Conservation (phyloP, 192 early-diverging fungal genomes). For the Piromyces sp. region DNA sequence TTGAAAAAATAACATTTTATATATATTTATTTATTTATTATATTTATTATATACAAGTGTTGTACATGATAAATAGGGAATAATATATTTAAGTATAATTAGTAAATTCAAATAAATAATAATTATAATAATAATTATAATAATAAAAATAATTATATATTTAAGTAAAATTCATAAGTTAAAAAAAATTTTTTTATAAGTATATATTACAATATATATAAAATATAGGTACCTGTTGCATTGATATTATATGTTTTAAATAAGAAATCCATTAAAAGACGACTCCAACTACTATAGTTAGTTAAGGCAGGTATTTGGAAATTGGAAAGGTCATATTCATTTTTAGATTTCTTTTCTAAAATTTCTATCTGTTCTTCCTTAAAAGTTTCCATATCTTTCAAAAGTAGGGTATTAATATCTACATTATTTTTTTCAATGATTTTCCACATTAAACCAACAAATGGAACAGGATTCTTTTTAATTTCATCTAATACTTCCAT, state of each 20-base stretch:
- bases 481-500: neutral
- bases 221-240: neutral
- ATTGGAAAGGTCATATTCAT: neutral
- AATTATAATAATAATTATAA: too few relatives aligned
- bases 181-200: too few relatives aligned
- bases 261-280: neutral
- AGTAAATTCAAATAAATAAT: too few relatives aligned
- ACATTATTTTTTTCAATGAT: neutral
- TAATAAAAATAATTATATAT: too few relatives aligned
- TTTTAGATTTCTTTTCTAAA: neutral
- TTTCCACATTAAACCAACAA: neutral
- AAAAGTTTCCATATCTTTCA: neutral
- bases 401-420: neutral
- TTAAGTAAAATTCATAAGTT: too few relatives aligned
- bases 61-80: too few relatives aligned
- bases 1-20: too few relatives aligned
- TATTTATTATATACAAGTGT: too few relatives aligned
- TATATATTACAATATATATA: too few relatives aligned
- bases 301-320: neutral
- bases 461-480: neutral
- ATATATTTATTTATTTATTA: too few relatives aligned
- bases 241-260: neutral
- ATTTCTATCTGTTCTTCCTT: neutral
- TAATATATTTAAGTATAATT: too few relatives aligned
- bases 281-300: neutral